Evolutionary conservation across 2,329 filamentous ascomycete species (phyloP).

Genomic region (Aspergillus pseudotamarii): DNA sequence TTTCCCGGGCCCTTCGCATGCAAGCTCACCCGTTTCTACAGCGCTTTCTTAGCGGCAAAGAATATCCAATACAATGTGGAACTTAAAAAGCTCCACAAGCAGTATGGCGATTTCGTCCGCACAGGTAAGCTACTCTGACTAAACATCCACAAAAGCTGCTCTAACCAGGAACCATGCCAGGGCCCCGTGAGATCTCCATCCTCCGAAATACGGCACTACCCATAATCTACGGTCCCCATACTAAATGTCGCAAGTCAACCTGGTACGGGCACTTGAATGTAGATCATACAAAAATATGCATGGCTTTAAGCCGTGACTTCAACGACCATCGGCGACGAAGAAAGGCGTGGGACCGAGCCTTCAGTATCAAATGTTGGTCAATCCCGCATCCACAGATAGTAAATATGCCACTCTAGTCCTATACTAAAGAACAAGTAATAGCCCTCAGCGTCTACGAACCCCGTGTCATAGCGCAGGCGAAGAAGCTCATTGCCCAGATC

Average conservation of each 20-base stretch:
- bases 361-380: constrained; percentile 15
- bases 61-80: constrained; percentile 33
- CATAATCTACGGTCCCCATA: constrained; percentile 14
- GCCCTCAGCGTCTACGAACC: not conserved
- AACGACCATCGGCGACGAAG: constrained; percentile 16
- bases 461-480: not conserved
- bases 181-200: constrained; percentile 16
- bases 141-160: not conserved
- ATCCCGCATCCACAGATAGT: too few species aligned
- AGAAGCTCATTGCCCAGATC: not conserved
- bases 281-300: not conserved
- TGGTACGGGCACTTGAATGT: constrained; percentile 19
- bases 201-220: constrained; percentile 13
- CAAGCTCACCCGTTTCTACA: constrained; percentile 31
- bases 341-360: constrained; percentile 17
- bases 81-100: constrained; percentile 30
- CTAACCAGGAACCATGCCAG: not conserved
- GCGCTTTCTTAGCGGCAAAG: constrained; percentile 29
- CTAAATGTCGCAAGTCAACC: constrained; percentile 14
- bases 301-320: constrained; percentile 14
- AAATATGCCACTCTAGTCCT: too few species aligned
- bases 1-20: constrained; percentile 18
- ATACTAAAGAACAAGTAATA: not conserved
- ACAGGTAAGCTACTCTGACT: constrained; percentile 25
- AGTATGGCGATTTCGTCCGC: constrained; percentile 39